These are phyloP conservation scores for Elymus sibiricus DNA, from an alignment of 176 grass and related monocot species.

Conservation along the genomic window DNA sequence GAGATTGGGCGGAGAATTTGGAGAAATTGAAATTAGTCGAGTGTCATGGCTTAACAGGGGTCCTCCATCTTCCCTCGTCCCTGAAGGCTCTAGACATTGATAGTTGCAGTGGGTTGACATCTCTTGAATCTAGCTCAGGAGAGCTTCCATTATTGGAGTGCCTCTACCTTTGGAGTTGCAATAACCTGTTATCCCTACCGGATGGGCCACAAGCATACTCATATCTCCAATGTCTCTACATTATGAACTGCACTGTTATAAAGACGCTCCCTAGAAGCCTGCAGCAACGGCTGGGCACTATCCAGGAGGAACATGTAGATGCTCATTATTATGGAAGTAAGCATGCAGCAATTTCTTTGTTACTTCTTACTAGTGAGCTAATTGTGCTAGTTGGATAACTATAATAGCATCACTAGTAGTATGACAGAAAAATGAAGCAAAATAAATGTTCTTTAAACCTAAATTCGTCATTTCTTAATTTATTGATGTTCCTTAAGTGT, in stretches of 20 bases:
- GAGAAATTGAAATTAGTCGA: neutral
- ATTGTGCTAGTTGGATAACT: neutral
- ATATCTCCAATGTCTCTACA: fast-evolving
- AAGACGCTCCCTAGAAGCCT: slow-evolving; percentile 5
- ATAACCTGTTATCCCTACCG: neutral
- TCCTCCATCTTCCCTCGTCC: neutral
- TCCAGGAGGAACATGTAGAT: fast-evolving
- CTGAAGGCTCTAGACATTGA: neutral
- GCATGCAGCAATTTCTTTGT: neutral
- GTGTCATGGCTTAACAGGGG: neutral
- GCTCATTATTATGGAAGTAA: neutral
- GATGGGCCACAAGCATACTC: neutral
- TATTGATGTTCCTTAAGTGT: neutral
- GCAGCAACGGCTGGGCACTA: neutral
- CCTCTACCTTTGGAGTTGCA: fast-evolving
- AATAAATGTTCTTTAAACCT: neutral
- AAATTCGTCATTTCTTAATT: neutral
- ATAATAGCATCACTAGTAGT: neutral
- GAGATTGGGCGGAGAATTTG: neutral
- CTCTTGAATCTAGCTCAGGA: neutral
- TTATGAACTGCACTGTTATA: fast-evolving
- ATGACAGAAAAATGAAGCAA: neutral
- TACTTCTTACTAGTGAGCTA: neutral
- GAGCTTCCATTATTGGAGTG: neutral
- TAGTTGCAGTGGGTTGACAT: neutral